Evolutionary conservation across 495 filamentous ascomycete species (phyloP).

Genomic region (Neurospora sp.): DNA sequence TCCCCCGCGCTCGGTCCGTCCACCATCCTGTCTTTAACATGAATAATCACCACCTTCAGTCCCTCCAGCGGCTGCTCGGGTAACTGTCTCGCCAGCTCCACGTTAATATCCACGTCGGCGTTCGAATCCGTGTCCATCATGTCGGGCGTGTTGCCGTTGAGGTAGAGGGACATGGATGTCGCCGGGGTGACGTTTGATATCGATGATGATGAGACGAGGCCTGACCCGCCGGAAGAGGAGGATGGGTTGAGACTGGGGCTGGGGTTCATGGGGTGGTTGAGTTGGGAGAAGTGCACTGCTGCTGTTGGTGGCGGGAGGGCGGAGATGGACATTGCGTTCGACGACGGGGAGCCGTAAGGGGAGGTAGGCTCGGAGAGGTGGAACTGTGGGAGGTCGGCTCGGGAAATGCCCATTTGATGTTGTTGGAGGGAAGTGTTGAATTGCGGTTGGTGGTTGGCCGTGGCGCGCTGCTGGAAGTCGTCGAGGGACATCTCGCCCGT

Average conservation of each 20-base stretch:
- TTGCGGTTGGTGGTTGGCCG: not conserved
- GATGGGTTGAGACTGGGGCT: not conserved
- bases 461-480: slow-evolving; percentile 18
- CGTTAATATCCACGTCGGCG: not conserved
- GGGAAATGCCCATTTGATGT: not conserved
- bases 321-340: not conserved
- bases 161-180: not conserved
- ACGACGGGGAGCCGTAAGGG: not conserved
- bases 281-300: not conserved
- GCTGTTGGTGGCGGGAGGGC: not conserved
- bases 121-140: not conserved
- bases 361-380: not conserved
- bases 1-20: slow-evolving; percentile 51
- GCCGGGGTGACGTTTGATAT: not conserved
- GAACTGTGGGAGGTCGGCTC: not conserved
- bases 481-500: slow-evolving; percentile 27
- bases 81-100: not conserved
- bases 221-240: not conserved
- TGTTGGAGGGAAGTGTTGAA: not conserved
- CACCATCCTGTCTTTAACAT: slow-evolving; percentile 67
- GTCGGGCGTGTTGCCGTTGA: not conserved
- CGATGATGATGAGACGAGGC: not conserved
- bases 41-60: slow-evolving; percentile 62
- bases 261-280: not conserved
- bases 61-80: slow-evolving; percentile 29